phyloP scores from a whole-genome alignment of 257 asterid genomes.

The Buddleja alternifolia region DNA sequence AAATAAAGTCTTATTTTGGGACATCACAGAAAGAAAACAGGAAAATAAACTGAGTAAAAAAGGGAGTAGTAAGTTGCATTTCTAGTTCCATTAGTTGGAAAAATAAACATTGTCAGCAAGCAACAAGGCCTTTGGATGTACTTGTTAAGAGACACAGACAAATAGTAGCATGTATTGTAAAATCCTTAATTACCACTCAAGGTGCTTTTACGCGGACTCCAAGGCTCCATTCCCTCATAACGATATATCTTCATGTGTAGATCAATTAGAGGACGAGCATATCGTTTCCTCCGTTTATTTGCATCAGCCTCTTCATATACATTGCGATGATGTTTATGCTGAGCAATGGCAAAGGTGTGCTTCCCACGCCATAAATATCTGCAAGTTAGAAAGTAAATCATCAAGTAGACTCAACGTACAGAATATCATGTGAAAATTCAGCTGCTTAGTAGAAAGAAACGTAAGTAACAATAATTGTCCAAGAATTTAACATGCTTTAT shows the following conservation, averaged over 20 bases:
- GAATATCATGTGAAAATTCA: background rate
- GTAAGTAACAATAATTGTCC: no score
- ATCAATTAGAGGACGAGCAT: slow-evolving; percentile 96
- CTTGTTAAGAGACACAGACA: background rate
- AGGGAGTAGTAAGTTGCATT: no score
- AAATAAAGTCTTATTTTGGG: no score
- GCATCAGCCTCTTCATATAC: slow-evolving; percentile 93
- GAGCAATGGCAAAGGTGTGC: slow-evolving; percentile 94
- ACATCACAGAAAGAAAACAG: no score
- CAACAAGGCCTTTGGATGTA: background rate
- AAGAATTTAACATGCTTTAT: slow-evolving; percentile 18
- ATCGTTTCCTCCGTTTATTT: slow-evolving; percentile 90
- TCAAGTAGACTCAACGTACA: slow-evolving; percentile 6
- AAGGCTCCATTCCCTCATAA: slow-evolving; percentile 87
- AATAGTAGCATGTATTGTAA: background rate
- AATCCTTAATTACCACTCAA: slow-evolving; percentile 58
- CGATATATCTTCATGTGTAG: slow-evolving; percentile 85
- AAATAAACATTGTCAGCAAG: background rate
- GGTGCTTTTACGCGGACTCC: slow-evolving; percentile 65
- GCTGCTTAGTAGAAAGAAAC: no score
- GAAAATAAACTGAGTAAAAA: no score
- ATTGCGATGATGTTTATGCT: slow-evolving; percentile 81
- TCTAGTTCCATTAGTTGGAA: background rate
- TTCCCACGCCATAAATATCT: slow-evolving; percentile 94
- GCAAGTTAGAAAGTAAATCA: slow-evolving; percentile 29